Conservation (phyloP, 306 rosid genomes). For the Sophora flavescens region DNA sequence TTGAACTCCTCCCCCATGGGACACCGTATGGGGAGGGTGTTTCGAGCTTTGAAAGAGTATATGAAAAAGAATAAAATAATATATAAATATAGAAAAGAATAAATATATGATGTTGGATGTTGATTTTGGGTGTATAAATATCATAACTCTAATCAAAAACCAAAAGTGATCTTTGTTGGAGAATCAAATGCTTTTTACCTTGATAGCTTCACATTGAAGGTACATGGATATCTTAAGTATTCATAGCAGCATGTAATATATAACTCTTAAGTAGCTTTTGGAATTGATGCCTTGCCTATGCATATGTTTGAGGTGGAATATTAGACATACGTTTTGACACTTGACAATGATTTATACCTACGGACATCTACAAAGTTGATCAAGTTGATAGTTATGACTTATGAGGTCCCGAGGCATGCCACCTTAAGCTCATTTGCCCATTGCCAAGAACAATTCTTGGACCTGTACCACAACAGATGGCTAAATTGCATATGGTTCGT, state of each 20-base stretch:
- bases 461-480: neutral
- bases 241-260: slow-evolving; percentile 1
- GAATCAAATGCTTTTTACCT: slow-evolving; percentile 60
- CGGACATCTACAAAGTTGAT: slow-evolving; percentile 1
- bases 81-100: too few relatives aligned
- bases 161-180: slow-evolving; percentile 44
- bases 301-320: slow-evolving; percentile 39
- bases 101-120: too few relatives aligned
- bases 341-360: slow-evolving; percentile 31
- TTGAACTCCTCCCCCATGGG: too few relatives aligned
- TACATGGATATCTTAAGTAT: slow-evolving; percentile 25
- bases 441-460: neutral
- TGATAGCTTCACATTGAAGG: slow-evolving; percentile 58
- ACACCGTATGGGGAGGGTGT: too few relatives aligned
- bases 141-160: neutral
- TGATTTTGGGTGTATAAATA: too few relatives aligned
- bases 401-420: neutral
- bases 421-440: neutral
- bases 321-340: slow-evolving; percentile 26
- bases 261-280: neutral
- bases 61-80: too few relatives aligned
- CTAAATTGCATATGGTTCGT: neutral
- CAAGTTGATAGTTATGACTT: neutral
- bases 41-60: too few relatives aligned
- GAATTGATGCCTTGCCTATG: slow-evolving; percentile 41